A percentile compares a stretch with the other conserved stretches of the same genome.
These are phyloP conservation scores for Aspergillus floridensis DNA, from an alignment of 2,329 filamentous ascomycete genomes.

Conservation along the genomic window DNA sequence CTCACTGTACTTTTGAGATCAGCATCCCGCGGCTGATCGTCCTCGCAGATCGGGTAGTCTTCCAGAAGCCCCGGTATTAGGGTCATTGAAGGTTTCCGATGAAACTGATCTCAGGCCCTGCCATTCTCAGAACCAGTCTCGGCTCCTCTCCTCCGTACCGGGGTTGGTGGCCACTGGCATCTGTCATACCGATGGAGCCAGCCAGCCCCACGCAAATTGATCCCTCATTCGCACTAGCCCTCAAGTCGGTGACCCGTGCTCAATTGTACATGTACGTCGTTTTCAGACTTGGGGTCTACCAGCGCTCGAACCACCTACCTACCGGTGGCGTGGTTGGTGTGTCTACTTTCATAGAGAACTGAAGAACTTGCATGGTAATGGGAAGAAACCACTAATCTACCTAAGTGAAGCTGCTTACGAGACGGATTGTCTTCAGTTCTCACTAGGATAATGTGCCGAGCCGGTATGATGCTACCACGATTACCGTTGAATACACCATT, in stretches of 20 bases:
- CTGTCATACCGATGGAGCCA: neutral
- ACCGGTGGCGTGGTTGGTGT: neutral
- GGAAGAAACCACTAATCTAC: neutral
- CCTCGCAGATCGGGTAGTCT: neutral
- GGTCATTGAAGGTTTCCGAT: neutral
- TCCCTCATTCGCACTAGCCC: neutral
- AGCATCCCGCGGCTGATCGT: neutral
- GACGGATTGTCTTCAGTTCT: neutral
- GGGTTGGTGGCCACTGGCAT: neutral
- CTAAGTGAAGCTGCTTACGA: neutral
- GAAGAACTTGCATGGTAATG: neutral
- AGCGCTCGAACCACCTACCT: neutral
- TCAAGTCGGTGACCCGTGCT: neutral
- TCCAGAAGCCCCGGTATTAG: neutral
- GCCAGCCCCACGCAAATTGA: neutral
- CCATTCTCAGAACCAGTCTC: neutral
- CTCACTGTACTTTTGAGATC: neutral
- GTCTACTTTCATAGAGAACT: neutral
- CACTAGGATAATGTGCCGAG: neutral
- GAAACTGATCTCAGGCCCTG: neutral
- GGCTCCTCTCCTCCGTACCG: neutral
- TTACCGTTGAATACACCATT: neutral
- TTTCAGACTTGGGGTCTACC: neutral
- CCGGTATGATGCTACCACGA: neutral
- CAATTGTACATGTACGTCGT: neutral